Evolutionary conservation across 208 protist species (phyloP).

Genomic region (Acanthamoeba culbertsoni): DNA sequence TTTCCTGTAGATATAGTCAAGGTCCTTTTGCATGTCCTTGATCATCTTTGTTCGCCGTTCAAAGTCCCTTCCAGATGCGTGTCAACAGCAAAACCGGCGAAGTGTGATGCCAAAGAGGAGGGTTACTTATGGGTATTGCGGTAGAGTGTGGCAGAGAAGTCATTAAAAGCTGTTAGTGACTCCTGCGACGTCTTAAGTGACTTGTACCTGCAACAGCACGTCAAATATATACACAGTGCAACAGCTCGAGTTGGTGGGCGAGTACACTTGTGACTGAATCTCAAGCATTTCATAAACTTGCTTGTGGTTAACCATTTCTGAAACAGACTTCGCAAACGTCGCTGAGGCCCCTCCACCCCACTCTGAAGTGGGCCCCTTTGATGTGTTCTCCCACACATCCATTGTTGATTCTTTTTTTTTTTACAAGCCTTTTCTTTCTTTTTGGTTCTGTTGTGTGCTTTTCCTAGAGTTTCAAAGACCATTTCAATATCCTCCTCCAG

Average conservation of each 20-base stretch:
- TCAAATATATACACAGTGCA: background rate
- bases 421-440: too few relatives aligned
- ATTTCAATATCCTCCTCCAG: too few relatives aligned
- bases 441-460: too few relatives aligned
- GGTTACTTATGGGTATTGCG: background rate
- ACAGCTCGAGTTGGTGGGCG: background rate
- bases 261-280: background rate
- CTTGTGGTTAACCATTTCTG: background rate
- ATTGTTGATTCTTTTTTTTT: too few relatives aligned
- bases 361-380: too few relatives aligned
- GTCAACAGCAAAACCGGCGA: background rate
- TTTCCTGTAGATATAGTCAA: background rate
- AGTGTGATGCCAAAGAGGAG: background rate
- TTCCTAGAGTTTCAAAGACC: too few relatives aligned
- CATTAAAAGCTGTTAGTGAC: background rate
- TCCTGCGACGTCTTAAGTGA: background rate
- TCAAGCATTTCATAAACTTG: background rate
- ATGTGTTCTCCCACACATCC: too few relatives aligned
- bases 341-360: background rate
- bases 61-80: background rate
- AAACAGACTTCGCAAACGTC: background rate
- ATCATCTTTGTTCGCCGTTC: background rate
- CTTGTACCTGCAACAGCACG: background rate
- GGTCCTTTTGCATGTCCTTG: slow-evolving; percentile 26
- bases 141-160: background rate